Evolutionary conservation across 2,329 filamentous ascomycete genomes (phyloP).

Genomic region (Myriosclerotinia duriaeana): DNA sequence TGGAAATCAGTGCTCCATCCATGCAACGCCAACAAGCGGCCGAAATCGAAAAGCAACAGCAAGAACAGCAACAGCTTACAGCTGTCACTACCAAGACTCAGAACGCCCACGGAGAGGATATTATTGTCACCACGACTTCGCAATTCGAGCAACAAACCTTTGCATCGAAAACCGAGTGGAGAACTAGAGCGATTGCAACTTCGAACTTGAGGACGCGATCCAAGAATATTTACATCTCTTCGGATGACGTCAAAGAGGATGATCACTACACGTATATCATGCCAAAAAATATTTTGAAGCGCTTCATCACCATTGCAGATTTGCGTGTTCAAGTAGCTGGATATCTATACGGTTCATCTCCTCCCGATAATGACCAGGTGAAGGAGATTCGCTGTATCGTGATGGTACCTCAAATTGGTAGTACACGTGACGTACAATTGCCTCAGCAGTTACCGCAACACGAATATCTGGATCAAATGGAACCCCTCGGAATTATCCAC

Average conservation of each 20-base stretch:
- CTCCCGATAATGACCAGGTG: slow-evolving; percentile 91
- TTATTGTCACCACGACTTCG: slow-evolving; percentile 96
- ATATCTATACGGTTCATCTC: slow-evolving; percentile 90
- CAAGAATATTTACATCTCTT: slow-evolving; percentile 99
- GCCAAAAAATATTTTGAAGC: slow-evolving; percentile 98
- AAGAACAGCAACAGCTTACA: slow-evolving; percentile 94
- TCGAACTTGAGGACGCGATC: slow-evolving; percentile 90
- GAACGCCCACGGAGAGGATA: slow-evolving; percentile 94
- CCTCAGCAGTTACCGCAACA: slow-evolving; percentile 89
- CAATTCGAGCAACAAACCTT: slow-evolving; percentile 98
- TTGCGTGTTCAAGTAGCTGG: slow-evolving; percentile 94
- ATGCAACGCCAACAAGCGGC: slow-evolving; percentile 98
- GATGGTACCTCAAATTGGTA: slow-evolving; percentile 95
- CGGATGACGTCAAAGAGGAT: slow-evolving; percentile 87
- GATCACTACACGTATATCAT: slow-evolving; percentile 93
- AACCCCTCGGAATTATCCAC: slow-evolving; percentile 92
- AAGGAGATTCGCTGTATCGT: slow-evolving; percentile 97
- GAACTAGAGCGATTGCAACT: slow-evolving; percentile 92
- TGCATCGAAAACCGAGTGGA: slow-evolving; percentile 98
- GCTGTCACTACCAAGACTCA: slow-evolving; percentile 98
- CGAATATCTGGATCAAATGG: slow-evolving; percentile 81
- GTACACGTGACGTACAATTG: slow-evolving; percentile 85
- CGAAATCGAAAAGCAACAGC: slow-evolving; percentile 98
- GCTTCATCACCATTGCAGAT: slow-evolving; percentile 96
- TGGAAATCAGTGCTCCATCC: slow-evolving; percentile 98